Evolutionary conservation across 371 early-diverging fungal genomes (phyloP), one percentile per base, ranked within the genome.

Genomic region (Cladochytrium tenue): DNA sequence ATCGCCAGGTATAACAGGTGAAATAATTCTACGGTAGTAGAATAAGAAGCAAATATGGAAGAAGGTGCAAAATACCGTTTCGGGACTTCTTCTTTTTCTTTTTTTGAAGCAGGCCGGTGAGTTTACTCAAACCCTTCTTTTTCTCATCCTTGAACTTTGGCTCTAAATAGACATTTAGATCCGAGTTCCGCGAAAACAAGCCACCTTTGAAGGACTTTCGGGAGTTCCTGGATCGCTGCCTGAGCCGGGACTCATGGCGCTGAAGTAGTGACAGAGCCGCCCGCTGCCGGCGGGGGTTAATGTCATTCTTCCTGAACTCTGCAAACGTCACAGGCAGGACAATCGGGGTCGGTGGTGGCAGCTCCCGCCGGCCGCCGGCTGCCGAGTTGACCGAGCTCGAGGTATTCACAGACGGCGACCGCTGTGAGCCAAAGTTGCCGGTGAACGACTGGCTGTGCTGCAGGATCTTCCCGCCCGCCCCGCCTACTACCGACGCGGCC

Each of bases 91-190:
- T 66, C 36, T 60, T 66, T 59, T 63, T 56, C 36, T 71, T 71
- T 52, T 71, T 71, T 50, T 66, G 63, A 31, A 71, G 61, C 31
- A 71, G 51, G 20, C 62, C 64, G 5, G 66, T 59, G 1, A 71
- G 57, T 43, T 71, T 71, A 10, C 58, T 59, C 15, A 65, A 50
- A 7, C 56, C 64, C 23, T 67, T 63, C 7, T 61, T 33, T 52
- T 71, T 71, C 20, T 71, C 71, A 27, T 71, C 71, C 57, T 71
- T 71, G 58, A 71, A 71, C 32, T 71, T 71, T 15, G 71, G 71
- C 53, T 71, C 71, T 71, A 35, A 51, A 2, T 31, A 23, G 53
- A 53, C 15, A 23, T n/a, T 58, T 43, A 50, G 20, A 15, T 32
- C 20, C n/a, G 58, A 56, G 3, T 25, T 51, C 15, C 10, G 32